Percentiles rank a stretch among this genome's conserved stretches.
Conservation (phyloP, 2,329 filamentous ascomycete species). For the Phialophora tarda region DNA sequence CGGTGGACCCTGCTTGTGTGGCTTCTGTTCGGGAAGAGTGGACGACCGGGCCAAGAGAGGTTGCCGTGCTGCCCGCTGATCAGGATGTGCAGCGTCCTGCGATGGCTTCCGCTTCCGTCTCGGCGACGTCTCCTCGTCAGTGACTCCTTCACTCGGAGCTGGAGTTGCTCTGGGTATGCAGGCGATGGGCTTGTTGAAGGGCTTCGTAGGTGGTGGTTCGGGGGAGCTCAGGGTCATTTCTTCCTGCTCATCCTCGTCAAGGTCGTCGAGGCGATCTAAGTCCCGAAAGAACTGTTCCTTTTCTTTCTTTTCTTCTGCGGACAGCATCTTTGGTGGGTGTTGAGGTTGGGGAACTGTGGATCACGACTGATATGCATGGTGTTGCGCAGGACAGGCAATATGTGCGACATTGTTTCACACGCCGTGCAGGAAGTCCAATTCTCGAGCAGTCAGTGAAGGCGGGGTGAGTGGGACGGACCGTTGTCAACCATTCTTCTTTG, state of each 20-base stretch:
- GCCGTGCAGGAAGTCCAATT: not conserved
- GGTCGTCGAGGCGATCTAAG: conserved; percentile 38
- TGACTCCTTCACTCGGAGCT: not conserved
- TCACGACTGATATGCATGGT: conserved; percentile 2
- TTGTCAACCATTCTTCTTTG: conserved; percentile 13
- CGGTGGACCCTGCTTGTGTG: not conserved
- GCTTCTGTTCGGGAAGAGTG: not conserved
- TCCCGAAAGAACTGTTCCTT: conserved; percentile 38
- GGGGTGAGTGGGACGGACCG: conserved; percentile 28
- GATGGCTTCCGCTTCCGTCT: conserved; percentile 13
- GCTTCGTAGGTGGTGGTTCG: not conserved
- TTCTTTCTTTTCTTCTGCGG: conserved; percentile 30
- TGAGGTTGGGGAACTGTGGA: not conserved
- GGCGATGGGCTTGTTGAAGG: not conserved
- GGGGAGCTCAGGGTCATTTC: conserved; percentile 36
- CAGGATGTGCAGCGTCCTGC: not conserved
- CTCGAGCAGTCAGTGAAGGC: conserved; percentile 20
- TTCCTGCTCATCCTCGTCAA: conserved; percentile 37
- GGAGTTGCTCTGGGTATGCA: not conserved
- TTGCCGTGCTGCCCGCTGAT: not conserved
- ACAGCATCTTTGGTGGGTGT: conserved; percentile 27
- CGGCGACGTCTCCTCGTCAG: not conserved
- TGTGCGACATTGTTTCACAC: conserved; percentile 4
- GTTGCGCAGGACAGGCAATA: conserved; percentile 1
- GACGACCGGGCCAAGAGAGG: not conserved